Base-by-base conservation (phyloP, 2,329 filamentous ascomycete genomes). In the Fusarium clavum region DNA sequence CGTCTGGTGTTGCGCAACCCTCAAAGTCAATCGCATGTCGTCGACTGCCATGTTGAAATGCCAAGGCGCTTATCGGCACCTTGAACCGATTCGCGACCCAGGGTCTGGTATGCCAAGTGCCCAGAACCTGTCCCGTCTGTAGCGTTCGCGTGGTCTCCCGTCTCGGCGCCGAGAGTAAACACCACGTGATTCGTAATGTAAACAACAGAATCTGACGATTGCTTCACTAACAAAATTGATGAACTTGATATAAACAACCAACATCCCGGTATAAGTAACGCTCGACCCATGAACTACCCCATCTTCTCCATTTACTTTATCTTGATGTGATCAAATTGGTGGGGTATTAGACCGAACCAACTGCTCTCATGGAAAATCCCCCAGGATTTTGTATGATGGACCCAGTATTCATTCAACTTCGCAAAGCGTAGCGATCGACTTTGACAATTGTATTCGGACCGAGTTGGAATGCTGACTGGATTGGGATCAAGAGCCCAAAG, bases 21-120 rank as follows among this genome's bases (percentile, higher is more conserved):
- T 51, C 20, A 18, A 45, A 43, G 48, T 25, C 12, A 63, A 41
- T 49, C 44, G 47, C 32, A 69, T 61, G 64, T 70, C 51, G 63
- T 71, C 40, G 44, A 44, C 30, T 45, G 58, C 51, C 51, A 51
- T 60, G 54, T 69, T 67, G 59, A 57, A 56, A 56, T 73, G 73
- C 70, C 73, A 75, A 75, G 73, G 38, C 64, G 49, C 53, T 58
- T 72, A 74, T 75, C 73, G 72, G 73, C 73, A 75, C 59, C 64
- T 43, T 51, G 40, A 69, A 72, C 70, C 73, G 73, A 75, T 75
- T 67, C 47, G 54, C 57, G 66, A 54, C 60, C 69, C 65, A 73
- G 68, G 68, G 43, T 61, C 46, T 72, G 64, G 53, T 44, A 56
- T 68, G 72, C 73, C 70, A 73, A 74, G 73, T 47, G 67, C 60